Conservation (phyloP, 192 early-diverging fungal genomes). For the Coemansia sp. region DNA sequence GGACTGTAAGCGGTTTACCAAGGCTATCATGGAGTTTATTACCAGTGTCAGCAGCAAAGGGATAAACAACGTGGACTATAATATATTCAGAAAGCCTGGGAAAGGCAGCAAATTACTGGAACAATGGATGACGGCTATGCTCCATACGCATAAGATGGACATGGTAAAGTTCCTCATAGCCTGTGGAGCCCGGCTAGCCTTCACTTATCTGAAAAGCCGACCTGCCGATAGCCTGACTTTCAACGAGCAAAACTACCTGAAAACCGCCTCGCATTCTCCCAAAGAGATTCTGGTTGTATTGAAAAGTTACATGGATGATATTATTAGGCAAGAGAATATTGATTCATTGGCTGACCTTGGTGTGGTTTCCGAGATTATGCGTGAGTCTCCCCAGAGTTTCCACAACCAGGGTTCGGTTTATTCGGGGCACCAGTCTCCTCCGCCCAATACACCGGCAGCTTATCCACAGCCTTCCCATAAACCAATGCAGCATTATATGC, state of each 20-base stretch:
- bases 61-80: neutral
- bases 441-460: neutral
- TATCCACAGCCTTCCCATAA: neutral
- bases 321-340: constrained; percentile 7
- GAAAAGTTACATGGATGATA: constrained; percentile 18
- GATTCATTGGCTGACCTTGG: neutral
- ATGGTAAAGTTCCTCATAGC: constrained; percentile 22
- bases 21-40: constrained; percentile 21
- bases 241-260: too few relatives aligned
- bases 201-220: constrained; percentile 13
- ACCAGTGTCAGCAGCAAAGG: neutral
- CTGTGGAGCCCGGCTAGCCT: constrained; percentile 14
- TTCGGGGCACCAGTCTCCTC: neutral
- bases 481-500: too few relatives aligned
- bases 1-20: constrained; percentile 42
- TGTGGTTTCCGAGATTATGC: neutral
- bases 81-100: constrained; percentile 2
- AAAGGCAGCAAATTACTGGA: constrained; percentile 27
- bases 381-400: neutral
- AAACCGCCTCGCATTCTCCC: neutral
- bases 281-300: constrained; percentile 2
- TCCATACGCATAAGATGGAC: constrained; percentile 14
- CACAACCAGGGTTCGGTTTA: neutral
- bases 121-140: constrained; percentile 37
- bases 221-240: neutral